These are phyloP conservation scores for Phoma sp. DNA, from an alignment of 2,329 filamentous ascomycete species.

Conservation along the genomic window DNA sequence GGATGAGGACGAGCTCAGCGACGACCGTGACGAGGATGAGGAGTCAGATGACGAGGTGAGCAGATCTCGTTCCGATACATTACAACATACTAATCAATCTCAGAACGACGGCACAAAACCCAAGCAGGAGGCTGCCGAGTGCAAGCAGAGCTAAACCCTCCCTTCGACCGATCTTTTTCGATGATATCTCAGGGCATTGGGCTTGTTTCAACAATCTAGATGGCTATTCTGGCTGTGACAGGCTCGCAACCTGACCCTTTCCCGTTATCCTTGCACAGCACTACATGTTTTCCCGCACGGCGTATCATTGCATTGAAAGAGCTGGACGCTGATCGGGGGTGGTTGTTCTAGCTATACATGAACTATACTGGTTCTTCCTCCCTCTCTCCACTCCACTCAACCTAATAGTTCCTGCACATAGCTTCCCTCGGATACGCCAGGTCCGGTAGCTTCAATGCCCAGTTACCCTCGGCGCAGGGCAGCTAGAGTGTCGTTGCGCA, in stretches of 20 bases:
- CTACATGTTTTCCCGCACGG: slow-evolving; percentile 31
- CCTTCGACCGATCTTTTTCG: slow-evolving; percentile 28
- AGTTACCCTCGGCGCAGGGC: background rate
- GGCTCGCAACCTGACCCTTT: slow-evolving; percentile 21
- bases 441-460: background rate
- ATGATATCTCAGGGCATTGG: slow-evolving; percentile 27
- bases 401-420: slow-evolving; percentile 18
- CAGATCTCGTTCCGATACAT: background rate
- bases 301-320: slow-evolving; percentile 42
- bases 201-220: slow-evolving; percentile 42
- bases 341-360: slow-evolving; percentile 34
- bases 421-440: background rate
- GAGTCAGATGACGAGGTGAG: slow-evolving; percentile 53
- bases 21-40: slow-evolving; percentile 79
- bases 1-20: slow-evolving; percentile 84
- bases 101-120: slow-evolving; percentile 54
- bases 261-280: slow-evolving; percentile 24
- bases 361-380: slow-evolving; percentile 32
- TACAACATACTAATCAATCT: slow-evolving; percentile 19
- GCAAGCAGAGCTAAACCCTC: slow-evolving; percentile 53
- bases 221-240: slow-evolving; percentile 26
- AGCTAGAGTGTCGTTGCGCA: background rate
- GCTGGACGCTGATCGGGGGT: slow-evolving; percentile 27
- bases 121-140: slow-evolving; percentile 55
- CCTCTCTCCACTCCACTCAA: slow-evolving; percentile 19